phyloP scores from a whole-genome alignment of 257 asterid genomes.

The Fraxinus anomala region DNA sequence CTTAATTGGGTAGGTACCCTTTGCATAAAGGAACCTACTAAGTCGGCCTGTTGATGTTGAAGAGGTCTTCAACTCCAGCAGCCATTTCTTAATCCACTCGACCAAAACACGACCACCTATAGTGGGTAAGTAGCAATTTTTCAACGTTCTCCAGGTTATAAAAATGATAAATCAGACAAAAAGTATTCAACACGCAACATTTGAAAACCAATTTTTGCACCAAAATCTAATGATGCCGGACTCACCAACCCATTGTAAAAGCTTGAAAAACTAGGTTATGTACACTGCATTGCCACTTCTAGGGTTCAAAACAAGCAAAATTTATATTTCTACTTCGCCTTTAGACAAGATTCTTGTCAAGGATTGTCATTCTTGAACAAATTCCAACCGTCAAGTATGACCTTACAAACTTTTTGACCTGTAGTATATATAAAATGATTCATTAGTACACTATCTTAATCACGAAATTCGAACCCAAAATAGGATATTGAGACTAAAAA shows the following conservation, averaged over 20 bases:
- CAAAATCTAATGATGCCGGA: not conserved
- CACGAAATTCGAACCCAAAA: constrained; percentile 14
- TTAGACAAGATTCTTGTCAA: not conserved
- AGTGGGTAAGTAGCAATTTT: not conserved
- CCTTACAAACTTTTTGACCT: constrained; percentile 7
- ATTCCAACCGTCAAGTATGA: constrained; percentile 53
- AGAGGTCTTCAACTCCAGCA: not conserved
- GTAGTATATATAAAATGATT: not conserved
- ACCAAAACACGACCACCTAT: not conserved
- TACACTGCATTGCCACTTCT: not conserved
- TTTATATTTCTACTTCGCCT: not conserved
- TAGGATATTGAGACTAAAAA: not conserved
- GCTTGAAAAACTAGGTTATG: not conserved
- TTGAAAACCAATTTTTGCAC: not conserved
- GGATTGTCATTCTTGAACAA: constrained; percentile 17
- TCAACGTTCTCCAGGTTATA: not conserved
- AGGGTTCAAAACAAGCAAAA: constrained; percentile 9
- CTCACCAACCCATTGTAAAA: not conserved
- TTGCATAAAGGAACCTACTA: not conserved
- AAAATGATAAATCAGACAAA: not conserved
- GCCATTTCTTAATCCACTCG: not conserved
- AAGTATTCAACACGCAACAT: not conserved
- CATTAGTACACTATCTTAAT: not conserved
- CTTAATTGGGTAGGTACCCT: not conserved
- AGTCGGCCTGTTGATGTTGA: constrained; percentile 9